Evolutionary conservation across 2,329 filamentous ascomycete species (phyloP), one percentile per base, ranked within the genome.

Genomic region (Fusarium agapanthi): DNA sequence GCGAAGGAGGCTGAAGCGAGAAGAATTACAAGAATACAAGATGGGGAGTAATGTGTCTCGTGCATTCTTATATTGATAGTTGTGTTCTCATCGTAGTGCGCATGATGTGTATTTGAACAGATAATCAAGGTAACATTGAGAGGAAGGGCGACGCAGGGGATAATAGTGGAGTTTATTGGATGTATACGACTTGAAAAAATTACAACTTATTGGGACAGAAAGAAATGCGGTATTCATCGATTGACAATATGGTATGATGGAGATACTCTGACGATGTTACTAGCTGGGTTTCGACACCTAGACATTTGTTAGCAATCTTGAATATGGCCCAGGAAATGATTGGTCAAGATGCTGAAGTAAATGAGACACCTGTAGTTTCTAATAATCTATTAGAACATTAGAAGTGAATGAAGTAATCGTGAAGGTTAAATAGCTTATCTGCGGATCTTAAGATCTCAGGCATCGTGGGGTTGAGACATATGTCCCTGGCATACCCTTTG

Each of bases 321-420:
- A 7, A 15, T 4, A 18, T 4, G 9, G 6, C 12, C 12, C 3
- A 11, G 32, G 13, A 12, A 22, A 35, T 6, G 1, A 26, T 11
- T 15, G 2, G 12, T 3, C 2, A 14, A 20, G 12, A n/a, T 4
- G 3, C 7, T 24, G 4, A 5, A 22, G 13, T 7, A 7, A 20
- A 20, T 4, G n/a, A 35, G 12, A 35, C 20, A 15, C 2, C 1
- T 18, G 22, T 32, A 48, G 4, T 24, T 24, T 7, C 3, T 20
- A 9, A 20, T 5, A 2, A 0, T 4, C 5, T 20, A 10, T 5
- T 6, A 7, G n/a, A 35, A 12, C 16, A 35, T 20, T 5, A 26
- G 5, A 26, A 51, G n/a, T 15, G 7, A 16, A 28, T n/a, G 50
- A 37, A 35, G 24, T 22, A 18, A 22, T 22, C 18, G 14, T 28